These are phyloP conservation scores for Candida vartiovaarae DNA, from an alignment of 805 yeast genomes.

Conservation along the genomic window DNA sequence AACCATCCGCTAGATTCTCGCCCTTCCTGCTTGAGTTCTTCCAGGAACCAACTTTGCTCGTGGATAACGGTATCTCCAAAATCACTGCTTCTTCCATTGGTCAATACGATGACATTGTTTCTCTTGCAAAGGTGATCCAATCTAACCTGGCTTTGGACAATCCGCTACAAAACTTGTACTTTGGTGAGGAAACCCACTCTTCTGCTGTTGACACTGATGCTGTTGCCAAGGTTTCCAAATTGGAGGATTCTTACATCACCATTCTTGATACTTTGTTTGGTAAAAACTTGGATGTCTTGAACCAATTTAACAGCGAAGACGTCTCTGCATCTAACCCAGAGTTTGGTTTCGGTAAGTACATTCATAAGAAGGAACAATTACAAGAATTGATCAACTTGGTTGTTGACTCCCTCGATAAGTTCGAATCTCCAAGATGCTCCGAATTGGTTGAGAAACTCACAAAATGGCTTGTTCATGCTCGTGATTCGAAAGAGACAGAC, in stretches of 20 bases:
- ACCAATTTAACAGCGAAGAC: conserved; percentile 42
- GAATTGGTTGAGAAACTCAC: conserved; percentile 52
- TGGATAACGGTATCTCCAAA: conserved; percentile 39
- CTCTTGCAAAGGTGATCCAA: conserved; percentile 30
- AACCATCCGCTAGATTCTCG: conserved; percentile 41
- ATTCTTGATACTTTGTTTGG: conserved; percentile 64
- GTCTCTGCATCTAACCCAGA: conserved; percentile 64
- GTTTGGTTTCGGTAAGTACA: conserved; percentile 74
- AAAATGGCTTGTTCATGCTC: conserved; percentile 58
- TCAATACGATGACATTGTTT: conserved; percentile 7
- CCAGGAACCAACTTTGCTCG: conserved; percentile 42
- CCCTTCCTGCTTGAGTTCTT: conserved; percentile 75
- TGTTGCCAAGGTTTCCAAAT: conserved; percentile 34
- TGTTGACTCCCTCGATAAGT: conserved; percentile 28
- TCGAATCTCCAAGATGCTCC: conserved; percentile 35
- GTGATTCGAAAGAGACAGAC: conserved; percentile 22
- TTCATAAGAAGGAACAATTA: conserved; percentile 49
- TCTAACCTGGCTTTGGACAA: conserved; percentile 41
- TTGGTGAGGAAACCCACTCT: conserved; percentile 37
- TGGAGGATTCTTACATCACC: conserved; percentile 73
- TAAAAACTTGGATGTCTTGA: conserved; percentile 49
- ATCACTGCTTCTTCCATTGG: conserved; percentile 52
- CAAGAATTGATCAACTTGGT: conserved; percentile 22
- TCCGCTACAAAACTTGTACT: conserved; percentile 57
- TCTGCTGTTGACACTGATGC: conserved; percentile 22